phyloP scores from a whole-genome alignment of 371 early-diverging fungal species.

The Hamiltosporidium magnivora region DNA sequence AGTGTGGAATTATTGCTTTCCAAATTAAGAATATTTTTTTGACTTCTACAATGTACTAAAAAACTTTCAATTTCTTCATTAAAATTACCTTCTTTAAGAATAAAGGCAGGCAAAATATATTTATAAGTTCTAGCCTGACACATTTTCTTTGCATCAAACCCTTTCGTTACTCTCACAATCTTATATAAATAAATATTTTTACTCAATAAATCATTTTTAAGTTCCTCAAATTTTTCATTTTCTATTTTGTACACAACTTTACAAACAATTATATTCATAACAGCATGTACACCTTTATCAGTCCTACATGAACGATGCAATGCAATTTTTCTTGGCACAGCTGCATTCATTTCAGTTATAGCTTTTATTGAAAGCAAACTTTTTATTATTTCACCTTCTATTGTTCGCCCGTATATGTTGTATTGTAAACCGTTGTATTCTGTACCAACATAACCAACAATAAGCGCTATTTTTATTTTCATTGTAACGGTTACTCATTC shows the following conservation, averaged over 20 bases:
- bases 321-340: conserved; percentile 58
- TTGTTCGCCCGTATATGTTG: conserved; percentile 42
- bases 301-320: conserved; percentile 79
- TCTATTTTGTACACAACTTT: conserved; percentile 59
- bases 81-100: conserved; percentile 56
- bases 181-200: conserved; percentile 61
- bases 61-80: conserved; percentile 6
- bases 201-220: conserved; percentile 64
- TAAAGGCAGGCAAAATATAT: conserved; percentile 82
- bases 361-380: conserved; percentile 8
- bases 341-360: conserved; percentile 36
- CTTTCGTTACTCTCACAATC: conserved; percentile 61
- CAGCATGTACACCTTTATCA: conserved; percentile 98
- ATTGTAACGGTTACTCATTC: conserved; percentile 2
- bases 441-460: conserved; percentile 51
- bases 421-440: conserved; percentile 49
- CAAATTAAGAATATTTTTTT: conserved; percentile 3
- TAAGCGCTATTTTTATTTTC: conserved; percentile 48
- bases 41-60: conserved; percentile 5
- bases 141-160: conserved; percentile 74
- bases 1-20: not conserved
- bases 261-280: conserved; percentile 74
- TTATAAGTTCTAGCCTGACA: conserved; percentile 87
- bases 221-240: conserved; percentile 58
- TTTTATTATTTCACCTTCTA: conserved; percentile 43